Base-by-base conservation (phyloP, 2,329 filamentous ascomycete genomes). In the Alternaria conjuncta region DNA sequence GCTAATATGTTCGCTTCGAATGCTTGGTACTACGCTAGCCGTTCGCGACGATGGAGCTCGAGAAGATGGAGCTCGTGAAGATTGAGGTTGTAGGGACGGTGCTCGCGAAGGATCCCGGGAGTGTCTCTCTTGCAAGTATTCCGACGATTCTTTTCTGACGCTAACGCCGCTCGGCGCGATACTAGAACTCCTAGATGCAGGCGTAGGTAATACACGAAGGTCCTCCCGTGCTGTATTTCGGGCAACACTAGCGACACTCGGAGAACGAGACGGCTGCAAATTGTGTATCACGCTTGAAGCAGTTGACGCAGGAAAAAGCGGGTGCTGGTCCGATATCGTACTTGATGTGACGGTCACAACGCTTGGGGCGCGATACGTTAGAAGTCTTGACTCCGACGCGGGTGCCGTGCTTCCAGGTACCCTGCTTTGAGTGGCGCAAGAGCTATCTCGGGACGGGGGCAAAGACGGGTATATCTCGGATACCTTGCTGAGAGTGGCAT, bases 191-290 rank as follows among this genome's bases (percentile, higher is more conserved):
- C 36, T 11, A 18, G 36, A 41, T 18, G 0, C n/a, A 3, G 36
- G 0, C 2, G n/a, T 2, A 0, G 36, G 5, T 1, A 3, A 1
- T 3, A 18, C 0, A 41, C 0, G 5, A 10, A 0, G 15, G n/a
- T 41, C 36, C 9, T 41, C 5, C 1, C 0, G 0, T 1, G 3
- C 32, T 2, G 36, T 2, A 41, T 2, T 41, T 41, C 36, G 8
- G 36, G 36, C 8, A 1, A 1, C n/a, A n/a, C 15, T 18, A 18
- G 5, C 36, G 5, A 41, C 36, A 41, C 36, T 41, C 36, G 0
- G 15, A 0, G 36, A 10, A 41, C 36, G n/a, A 3, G 36, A 41
- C 1, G 36, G 36, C 36, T 41, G 32, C 2, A 6, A 6, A 41
- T 2, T 41, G 4, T n/a, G 32, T 5, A n/a, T n/a, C 0, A 5